These are phyloP conservation scores for Penicillium longicatenatum DNA, from an alignment of 495 filamentous ascomycete species.

Conservation along the genomic window DNA sequence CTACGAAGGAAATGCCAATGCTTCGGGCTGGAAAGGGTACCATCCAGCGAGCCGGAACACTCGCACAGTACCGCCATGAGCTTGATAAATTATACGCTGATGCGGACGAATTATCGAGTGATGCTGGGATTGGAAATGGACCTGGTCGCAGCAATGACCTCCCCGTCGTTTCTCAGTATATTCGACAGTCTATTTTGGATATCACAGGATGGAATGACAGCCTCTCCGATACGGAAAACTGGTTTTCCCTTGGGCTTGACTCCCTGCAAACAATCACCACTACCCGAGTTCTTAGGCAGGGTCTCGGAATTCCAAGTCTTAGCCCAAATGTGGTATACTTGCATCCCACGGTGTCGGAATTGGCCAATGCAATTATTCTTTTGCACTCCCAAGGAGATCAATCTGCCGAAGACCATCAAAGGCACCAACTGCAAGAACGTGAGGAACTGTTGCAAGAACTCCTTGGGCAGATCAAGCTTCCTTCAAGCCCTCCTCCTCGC, in stretches of 20 bases:
- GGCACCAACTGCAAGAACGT: neutral
- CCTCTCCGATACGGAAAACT: constrained; percentile 22
- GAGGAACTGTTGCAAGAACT: neutral
- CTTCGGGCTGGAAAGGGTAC: constrained; percentile 14
- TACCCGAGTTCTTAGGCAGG: constrained; percentile 8
- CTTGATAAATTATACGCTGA: constrained; percentile 29
- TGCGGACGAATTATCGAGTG: constrained; percentile 15
- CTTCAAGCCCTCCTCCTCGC: too few relatives aligned
- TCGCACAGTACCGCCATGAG: constrained; percentile 24
- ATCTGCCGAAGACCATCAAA: neutral
- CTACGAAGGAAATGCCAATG: constrained; percentile 14
- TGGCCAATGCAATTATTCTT: constrained; percentile 1
- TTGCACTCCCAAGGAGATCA: neutral
- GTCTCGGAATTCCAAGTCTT: constrained; percentile 13
- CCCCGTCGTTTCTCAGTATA: constrained; percentile 7
- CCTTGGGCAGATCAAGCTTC: neutral
- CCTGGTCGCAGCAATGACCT: constrained; percentile 7
- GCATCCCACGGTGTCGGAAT: constrained; percentile 11
- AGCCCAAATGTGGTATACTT: constrained; percentile 17
- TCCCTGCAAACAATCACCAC: constrained; percentile 46
- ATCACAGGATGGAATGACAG: constrained; percentile 21
- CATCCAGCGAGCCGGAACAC: constrained; percentile 34
- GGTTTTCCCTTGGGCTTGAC: constrained; percentile 51
- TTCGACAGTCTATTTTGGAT: constrained; percentile 3
- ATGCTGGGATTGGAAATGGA: neutral